These are phyloP conservation scores for Suillus alpinus DNA, from an alignment of 768 basidiomycete species.

Conservation along the genomic window DNA sequence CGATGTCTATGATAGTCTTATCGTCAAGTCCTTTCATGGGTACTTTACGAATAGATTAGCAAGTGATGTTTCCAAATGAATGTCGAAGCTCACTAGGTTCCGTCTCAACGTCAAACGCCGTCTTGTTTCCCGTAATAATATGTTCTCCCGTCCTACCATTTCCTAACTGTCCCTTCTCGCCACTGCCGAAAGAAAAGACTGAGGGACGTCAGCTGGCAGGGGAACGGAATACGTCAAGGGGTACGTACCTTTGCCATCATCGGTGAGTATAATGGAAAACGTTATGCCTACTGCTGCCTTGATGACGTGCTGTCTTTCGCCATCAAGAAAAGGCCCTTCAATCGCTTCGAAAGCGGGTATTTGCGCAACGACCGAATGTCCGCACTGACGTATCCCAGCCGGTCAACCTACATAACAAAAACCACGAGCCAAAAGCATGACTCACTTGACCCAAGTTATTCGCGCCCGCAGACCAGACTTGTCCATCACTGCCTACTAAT, in stretches of 20 bases:
- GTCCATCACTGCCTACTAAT: conserved; percentile 77
- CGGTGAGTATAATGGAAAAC: conserved; percentile 82
- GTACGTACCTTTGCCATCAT: conserved; percentile 69
- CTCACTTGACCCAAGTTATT: conserved; percentile 82
- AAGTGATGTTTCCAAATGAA: neutral
- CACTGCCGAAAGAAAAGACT: conserved; percentile 91
- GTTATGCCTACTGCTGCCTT: conserved; percentile 79
- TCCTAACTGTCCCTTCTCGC: conserved; percentile 89
- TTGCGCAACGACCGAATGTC: conserved; percentile 63
- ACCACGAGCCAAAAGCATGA: neutral
- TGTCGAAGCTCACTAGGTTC: conserved; percentile 51
- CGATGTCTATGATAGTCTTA: conserved; percentile 77
- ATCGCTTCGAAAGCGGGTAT: conserved; percentile 64
- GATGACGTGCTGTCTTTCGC: conserved; percentile 62
- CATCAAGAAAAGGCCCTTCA: conserved; percentile 52
- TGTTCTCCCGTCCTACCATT: conserved; percentile 93
- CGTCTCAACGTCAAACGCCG: conserved; percentile 73
- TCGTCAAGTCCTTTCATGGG: conserved; percentile 74
- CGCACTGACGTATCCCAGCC: conserved; percentile 49
- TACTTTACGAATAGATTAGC: conserved; percentile 37
- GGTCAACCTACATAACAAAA: neutral
- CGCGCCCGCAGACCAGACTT: conserved; percentile 79
- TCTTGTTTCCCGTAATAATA: conserved; percentile 82
- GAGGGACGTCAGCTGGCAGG: conserved; percentile 3
- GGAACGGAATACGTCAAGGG: neutral